Percentiles rank a stretch among this genome's conserved stretches.
Evolutionary conservation across 2,329 filamentous ascomycete species (phyloP).

Genomic region (Fusarium sp.): DNA sequence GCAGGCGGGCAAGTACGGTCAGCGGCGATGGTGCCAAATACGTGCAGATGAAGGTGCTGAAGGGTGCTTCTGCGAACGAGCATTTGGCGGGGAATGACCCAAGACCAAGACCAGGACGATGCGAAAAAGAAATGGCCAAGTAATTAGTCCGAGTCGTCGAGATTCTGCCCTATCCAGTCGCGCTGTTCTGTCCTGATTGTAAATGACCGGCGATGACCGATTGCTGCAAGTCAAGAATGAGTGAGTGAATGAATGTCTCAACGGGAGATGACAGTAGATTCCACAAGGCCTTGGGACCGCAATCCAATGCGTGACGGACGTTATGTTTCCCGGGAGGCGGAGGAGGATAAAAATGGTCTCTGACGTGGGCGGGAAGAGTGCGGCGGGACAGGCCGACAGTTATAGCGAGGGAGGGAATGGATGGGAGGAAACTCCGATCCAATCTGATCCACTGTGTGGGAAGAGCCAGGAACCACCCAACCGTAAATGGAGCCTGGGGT

Average conservation of each 20-base stretch:
- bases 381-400: slow-evolving; percentile 42
- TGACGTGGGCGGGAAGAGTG: slow-evolving; percentile 39
- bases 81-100: slow-evolving; percentile 33
- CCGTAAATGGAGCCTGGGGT: slow-evolving; percentile 40
- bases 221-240: slow-evolving; percentile 40
- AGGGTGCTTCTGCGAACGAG: slow-evolving; percentile 30
- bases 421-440: slow-evolving; percentile 39
- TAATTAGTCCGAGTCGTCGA: slow-evolving; percentile 22
- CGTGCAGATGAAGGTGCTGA: slow-evolving; percentile 13
- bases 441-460: slow-evolving; percentile 38
- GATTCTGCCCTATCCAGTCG: slow-evolving; percentile 5
- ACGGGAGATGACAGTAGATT: slow-evolving; percentile 44
- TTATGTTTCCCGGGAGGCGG: slow-evolving; percentile 32
- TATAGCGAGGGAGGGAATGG: slow-evolving; percentile 41
- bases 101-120: slow-evolving; percentile 12
- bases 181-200: slow-evolving; percentile 5
- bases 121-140: slow-evolving; percentile 9
- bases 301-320: slow-evolving; percentile 32
- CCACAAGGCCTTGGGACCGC: slow-evolving; percentile 40
- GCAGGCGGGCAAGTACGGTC: slow-evolving; percentile 41
- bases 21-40: slow-evolving; percentile 29
- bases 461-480: slow-evolving; percentile 42
- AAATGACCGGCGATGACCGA: slow-evolving; percentile 32
- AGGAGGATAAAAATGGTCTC: slow-evolving; percentile 37
- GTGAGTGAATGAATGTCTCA: slow-evolving; percentile 34